Evolutionary conservation across 441 rosid species (phyloP).

Genomic region (Syzygium syzygioides): DNA sequence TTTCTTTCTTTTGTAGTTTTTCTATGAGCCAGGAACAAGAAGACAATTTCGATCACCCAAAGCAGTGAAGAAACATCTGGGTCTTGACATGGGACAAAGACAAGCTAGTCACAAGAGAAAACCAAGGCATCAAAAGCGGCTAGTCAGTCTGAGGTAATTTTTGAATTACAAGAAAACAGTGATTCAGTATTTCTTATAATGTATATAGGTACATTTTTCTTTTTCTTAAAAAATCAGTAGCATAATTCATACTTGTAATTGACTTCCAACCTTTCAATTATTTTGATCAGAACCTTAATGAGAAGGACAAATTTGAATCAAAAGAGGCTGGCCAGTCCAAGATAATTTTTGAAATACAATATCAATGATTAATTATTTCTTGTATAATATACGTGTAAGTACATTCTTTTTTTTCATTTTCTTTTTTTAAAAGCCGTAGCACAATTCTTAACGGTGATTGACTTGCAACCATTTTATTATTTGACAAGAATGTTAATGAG

Average conservation of each 20-base stretch:
- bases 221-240: neutral
- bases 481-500: neutral
- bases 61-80: neutral
- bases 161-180: neutral
- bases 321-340: neutral
- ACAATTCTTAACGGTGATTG: neutral
- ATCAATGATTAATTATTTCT: neutral
- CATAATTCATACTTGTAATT: neutral
- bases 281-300: neutral
- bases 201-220: neutral
- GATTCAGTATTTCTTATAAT: neutral
- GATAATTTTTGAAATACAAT: neutral
- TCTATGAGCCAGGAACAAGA: neutral
- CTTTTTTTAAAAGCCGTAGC: neutral
- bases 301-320: neutral
- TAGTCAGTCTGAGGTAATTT: neutral
- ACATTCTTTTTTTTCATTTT: neutral
- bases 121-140: neutral
- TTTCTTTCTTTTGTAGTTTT: neutral
- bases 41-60: neutral
- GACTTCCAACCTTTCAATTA: neutral
- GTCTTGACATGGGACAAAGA: neutral
- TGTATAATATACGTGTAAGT: neutral
- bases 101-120: neutral
- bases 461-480: neutral